A percentile compares a stretch with the other conserved stretches of the same genome.
Conservation (phyloP, 495 filamentous ascomycete genomes). For the Aspergillus sclerotioniger region DNA sequence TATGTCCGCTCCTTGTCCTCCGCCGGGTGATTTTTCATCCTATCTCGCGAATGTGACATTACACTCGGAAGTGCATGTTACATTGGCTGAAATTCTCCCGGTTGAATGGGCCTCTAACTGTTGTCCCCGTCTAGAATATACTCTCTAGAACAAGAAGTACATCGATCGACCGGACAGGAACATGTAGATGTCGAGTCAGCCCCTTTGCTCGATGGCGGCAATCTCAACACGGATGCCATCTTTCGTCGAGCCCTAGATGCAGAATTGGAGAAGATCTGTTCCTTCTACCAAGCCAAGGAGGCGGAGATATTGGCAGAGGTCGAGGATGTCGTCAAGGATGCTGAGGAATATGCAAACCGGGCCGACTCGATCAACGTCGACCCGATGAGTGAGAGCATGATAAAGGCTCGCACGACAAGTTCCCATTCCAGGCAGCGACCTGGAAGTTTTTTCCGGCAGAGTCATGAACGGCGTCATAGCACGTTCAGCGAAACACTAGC, state of each 20-base stretch:
- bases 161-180: constrained; percentile 49
- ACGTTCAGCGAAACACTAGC: constrained; percentile 46
- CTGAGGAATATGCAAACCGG: constrained; percentile 66
- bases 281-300: constrained; percentile 87
- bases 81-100: background rate
- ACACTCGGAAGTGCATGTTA: background rate
- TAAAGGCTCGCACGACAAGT: constrained; percentile 41
- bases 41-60: background rate
- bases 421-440: constrained; percentile 42
- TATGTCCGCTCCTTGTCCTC: constrained; percentile 44
- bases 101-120: constrained; percentile 1
- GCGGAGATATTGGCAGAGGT: constrained; percentile 78
- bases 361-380: constrained; percentile 56
- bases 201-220: constrained; percentile 64
- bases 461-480: constrained; percentile 44
- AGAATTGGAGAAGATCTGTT: constrained; percentile 89
- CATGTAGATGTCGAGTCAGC: constrained; percentile 74
- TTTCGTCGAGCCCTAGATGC: constrained; percentile 80
- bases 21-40: background rate
- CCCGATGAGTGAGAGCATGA: constrained; percentile 48
- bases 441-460: constrained; percentile 44
- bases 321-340: constrained; percentile 70
- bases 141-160: constrained; percentile 74
- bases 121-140: constrained; percentile 66
- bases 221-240: constrained; percentile 67